These are phyloP conservation scores for Ramaria sp. DNA, from an alignment of 768 basidiomycete genomes.

Conservation along the genomic window DNA sequence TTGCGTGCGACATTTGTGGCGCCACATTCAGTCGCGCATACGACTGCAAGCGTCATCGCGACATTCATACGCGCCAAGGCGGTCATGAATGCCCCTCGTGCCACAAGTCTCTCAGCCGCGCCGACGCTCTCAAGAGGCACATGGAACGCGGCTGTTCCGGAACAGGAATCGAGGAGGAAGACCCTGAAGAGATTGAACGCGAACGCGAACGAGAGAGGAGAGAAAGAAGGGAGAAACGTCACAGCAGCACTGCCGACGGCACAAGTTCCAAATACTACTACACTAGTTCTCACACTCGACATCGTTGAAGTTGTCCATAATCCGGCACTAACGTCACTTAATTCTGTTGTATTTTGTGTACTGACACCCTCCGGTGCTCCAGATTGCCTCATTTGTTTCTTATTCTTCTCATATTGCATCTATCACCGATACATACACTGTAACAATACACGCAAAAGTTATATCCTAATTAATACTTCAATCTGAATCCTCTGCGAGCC, in stretches of 20 bases:
- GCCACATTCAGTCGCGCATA: conserved; percentile 74
- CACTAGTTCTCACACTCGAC: neutral
- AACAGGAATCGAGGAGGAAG: conserved; percentile 2
- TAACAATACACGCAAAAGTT: neutral
- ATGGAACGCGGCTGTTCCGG: conserved; percentile 58
- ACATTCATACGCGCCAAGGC: conserved; percentile 59
- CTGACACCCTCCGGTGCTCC: neutral
- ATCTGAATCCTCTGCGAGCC: conserved; percentile 24
- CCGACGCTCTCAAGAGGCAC: conserved; percentile 73
- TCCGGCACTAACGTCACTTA: neutral
- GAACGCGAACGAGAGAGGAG: conserved; percentile 5
- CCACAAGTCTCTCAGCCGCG: conserved; percentile 69
- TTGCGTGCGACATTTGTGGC: conserved; percentile 64
- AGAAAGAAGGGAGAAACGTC: neutral
- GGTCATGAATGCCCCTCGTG: conserved; percentile 65
- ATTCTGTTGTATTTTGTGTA: neutral
- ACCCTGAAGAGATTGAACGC: neutral
- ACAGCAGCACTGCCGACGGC: neutral
- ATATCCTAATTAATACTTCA: conserved; percentile 14
- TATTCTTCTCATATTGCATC: neutral
- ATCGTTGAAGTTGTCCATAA: neutral
- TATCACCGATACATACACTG: conserved; percentile 1
- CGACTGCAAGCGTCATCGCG: conserved; percentile 73
- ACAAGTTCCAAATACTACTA: conserved; percentile 4
- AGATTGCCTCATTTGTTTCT: neutral